These are phyloP conservation scores for Plectosphaerella sp. DNA, from an alignment of 2,329 filamentous ascomycete species.

Conservation along the genomic window DNA sequence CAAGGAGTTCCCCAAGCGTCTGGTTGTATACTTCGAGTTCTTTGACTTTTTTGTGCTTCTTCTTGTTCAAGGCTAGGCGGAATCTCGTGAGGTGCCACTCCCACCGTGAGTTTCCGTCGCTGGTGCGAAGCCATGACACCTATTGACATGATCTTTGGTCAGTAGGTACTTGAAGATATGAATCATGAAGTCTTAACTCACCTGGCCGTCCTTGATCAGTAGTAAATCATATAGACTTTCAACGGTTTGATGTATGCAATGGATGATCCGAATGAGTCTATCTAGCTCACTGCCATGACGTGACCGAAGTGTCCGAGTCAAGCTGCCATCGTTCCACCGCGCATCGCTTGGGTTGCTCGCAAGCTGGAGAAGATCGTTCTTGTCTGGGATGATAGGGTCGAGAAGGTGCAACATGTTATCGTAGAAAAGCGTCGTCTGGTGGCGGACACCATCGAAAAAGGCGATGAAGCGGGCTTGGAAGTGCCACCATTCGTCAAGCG, in stretches of 20 bases:
- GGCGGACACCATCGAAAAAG: not conserved
- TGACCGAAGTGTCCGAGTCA: not conserved
- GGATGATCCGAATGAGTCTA: not conserved
- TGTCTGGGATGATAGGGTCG: not conserved
- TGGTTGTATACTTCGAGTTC: not conserved
- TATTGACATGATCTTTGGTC: not conserved
- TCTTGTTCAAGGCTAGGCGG: not conserved
- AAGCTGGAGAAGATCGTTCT: not conserved
- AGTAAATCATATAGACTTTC: not conserved
- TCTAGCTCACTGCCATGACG: not conserved
- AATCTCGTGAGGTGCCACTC: not conserved
- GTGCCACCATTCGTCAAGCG: not conserved
- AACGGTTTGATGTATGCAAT: not conserved
- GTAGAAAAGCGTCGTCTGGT: not conserved
- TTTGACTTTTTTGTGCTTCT: not conserved
- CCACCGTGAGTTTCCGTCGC: not conserved
- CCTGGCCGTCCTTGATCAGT: not conserved
- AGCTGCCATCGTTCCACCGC: not conserved
- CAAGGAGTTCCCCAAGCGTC: not conserved
- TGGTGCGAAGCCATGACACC: not conserved
- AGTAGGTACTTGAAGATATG: not conserved
- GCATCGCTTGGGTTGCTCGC: not conserved
- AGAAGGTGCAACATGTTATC: not conserved
- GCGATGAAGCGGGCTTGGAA: not conserved
- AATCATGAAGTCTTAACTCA: not conserved